Evolutionary conservation across 2,329 filamentous ascomycete species (phyloP), one percentile per base, ranked within the genome.

Genomic region (Hymenoscyphus linearis): DNA sequence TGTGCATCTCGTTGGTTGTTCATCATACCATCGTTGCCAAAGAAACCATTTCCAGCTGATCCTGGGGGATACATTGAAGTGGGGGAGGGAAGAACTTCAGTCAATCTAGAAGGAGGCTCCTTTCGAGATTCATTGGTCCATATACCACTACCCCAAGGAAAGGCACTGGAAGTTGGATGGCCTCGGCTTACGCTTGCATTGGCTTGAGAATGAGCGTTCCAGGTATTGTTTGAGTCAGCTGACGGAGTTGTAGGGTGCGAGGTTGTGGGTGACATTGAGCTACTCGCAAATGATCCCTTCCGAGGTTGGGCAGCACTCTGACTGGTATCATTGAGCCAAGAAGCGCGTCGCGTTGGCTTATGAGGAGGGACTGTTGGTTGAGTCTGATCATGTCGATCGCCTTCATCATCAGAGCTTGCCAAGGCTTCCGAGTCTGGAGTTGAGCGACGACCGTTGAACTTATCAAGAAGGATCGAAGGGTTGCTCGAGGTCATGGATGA

Each of bases 401-500:
- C 82, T 75, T 99, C 95, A 74, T 98, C 95, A 74, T 98, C 95
- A 13, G 93, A 97, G 67, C 93, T 98, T 58, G 89, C 92, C 62
- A 98, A 79, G 57, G 91, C 93, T 73, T 98, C 93, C 3, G 93
- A 97, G 73, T 98, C 95, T 25, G 93, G 93, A 1, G 93, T 97
- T 7, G 91, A 92, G 59, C 90, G 89, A 69, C 93, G 85, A 60
- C 87, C 82, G 70, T 90, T 89, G 56, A 88, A 80, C 74, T 92
- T 95, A 57, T 93, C 90, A 36, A 91, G 80, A 55, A 90, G 77
- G 44, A 87, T 78, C 44, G 85, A 85, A 62, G 88, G 85, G 69
- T 80, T 88, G 68, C 76, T 85, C 25, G 84, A 81, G 63, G 79
- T 75, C 76, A 84, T 87, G 71, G 66, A 67, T 22, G 69, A 67